Percentiles rank a stretch among this genome's conserved stretches.
Conservation (phyloP, 1,284 basidiomycete genomes). For the Neonothopanus nambi region DNA sequence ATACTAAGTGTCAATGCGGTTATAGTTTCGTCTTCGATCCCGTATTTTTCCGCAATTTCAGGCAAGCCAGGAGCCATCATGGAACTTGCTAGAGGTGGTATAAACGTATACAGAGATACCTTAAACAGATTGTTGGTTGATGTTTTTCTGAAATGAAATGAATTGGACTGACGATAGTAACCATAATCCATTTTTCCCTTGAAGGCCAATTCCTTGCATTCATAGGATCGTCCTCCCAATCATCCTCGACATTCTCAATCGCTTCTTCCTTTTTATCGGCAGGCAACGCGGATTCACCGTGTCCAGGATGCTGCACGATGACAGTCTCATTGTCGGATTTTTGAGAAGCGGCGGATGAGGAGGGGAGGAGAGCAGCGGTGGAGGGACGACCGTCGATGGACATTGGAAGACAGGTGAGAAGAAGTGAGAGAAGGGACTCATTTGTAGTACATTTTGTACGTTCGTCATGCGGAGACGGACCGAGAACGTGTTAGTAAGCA, state of each 20-base stretch:
- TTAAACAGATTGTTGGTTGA: not conserved
- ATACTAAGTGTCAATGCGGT: constrained; percentile 69
- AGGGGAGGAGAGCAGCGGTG: no score
- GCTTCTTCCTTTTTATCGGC: constrained; percentile 6
- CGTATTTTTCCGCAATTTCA: constrained; percentile 58
- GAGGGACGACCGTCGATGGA: no score
- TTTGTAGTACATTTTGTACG: no score
- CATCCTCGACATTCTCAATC: constrained; percentile 13
- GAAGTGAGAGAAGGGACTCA: no score
- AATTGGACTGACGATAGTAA: constrained; percentile 10
- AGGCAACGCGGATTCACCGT: constrained; percentile 10
- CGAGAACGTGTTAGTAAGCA: no score
- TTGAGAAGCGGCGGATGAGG: no score
- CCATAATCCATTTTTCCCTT: constrained; percentile 15
- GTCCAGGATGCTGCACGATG: not conserved
- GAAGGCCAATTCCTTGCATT: constrained; percentile 17
- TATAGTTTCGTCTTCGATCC: constrained; percentile 60
- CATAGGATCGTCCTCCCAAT: constrained; percentile 14
- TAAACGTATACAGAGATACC: constrained; percentile 13
- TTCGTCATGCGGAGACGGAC: no score
- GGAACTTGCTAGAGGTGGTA: constrained; percentile 62
- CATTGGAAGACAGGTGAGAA: no score
- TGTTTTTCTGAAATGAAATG: not conserved
- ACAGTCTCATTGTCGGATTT: no score
- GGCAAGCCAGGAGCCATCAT: constrained; percentile 82